Evolutionary conservation across 192 early-diverging fungal species (phyloP).

Genomic region (Haplosporangium gracile): DNA sequence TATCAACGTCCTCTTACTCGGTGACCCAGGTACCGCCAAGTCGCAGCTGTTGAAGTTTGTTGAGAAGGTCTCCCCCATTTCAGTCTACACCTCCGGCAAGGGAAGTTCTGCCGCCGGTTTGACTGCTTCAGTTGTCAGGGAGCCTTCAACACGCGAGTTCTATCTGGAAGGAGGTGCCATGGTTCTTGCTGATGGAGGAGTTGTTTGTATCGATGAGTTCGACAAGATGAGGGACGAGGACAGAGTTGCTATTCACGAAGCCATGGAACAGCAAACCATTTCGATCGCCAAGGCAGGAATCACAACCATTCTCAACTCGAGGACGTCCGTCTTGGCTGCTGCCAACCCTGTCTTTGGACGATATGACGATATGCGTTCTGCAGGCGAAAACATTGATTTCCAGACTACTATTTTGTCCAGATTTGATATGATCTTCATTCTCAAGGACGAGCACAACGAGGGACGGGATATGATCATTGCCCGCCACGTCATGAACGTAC

Average conservation of each 20-base stretch:
- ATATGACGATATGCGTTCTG: conserved; percentile 98
- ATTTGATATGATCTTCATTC: conserved; percentile 99
- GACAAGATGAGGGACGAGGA: conserved; percentile 99
- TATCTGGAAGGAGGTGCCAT: conserved; percentile 98
- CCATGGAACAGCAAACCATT: conserved; percentile 99
- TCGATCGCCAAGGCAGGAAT: conserved; percentile 99
- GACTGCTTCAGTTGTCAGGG: conserved; percentile 97
- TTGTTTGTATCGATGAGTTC: conserved; percentile 99
- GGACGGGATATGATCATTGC: conserved; percentile 94
- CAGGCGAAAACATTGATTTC: conserved; percentile 99
- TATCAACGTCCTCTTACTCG: conserved; percentile 96
- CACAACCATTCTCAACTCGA: conserved; percentile 97
- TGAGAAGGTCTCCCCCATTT: conserved; percentile 95
- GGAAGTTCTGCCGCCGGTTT: conserved; percentile 98
- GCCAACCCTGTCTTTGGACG: conserved; percentile 99
- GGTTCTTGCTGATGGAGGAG: conserved; percentile 98
- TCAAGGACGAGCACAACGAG: conserved; percentile 98
- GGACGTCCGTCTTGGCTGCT: conserved; percentile 96
- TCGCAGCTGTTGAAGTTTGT: conserved; percentile 99
- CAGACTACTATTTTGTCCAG: conserved; percentile 99
- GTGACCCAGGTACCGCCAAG: conserved; percentile 99
- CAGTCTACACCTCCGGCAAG: conserved; percentile 99
- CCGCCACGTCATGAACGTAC: conserved; percentile 94
- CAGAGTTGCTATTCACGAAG: conserved; percentile 99
- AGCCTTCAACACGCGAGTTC: conserved; percentile 94